A percentile compares a stretch with the other conserved stretches of the same genome.
Evolutionary conservation across 1,284 basidiomycete genomes (phyloP).

Genomic region (Cryptococcus sp.): DNA sequence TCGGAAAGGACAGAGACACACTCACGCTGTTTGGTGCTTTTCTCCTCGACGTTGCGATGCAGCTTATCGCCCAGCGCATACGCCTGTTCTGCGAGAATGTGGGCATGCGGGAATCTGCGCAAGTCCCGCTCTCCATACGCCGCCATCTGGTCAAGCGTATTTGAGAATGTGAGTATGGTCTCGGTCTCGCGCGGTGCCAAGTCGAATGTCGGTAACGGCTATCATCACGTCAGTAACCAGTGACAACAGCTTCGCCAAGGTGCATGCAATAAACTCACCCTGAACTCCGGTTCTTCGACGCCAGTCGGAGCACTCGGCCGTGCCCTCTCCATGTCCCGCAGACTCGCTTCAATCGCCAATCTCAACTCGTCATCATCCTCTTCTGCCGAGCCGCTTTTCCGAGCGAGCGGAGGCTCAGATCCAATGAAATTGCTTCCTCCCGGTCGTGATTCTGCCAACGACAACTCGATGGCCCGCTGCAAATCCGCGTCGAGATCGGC

Average conservation of each 20-base stretch:
- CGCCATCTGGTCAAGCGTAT: constrained; percentile 81
- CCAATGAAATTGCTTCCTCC: constrained; percentile 46
- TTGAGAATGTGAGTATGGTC: constrained; percentile 82
- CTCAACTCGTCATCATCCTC: constrained; percentile 91
- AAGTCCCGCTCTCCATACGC: constrained; percentile 75
- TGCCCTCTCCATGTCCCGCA: constrained; percentile 79
- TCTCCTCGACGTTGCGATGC: constrained; percentile 80
- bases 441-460: constrained; percentile 73
- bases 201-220: constrained; percentile 69
- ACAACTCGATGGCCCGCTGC: constrained; percentile 89
- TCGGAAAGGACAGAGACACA: constrained; percentile 27
- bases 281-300: constrained; percentile 57
- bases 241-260: background rate
- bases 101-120: constrained; percentile 75
- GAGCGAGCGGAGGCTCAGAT: constrained; percentile 70
- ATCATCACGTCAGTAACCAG: constrained; percentile 2
- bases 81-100: constrained; percentile 81
- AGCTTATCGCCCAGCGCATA: constrained; percentile 78
- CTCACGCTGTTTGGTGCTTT: constrained; percentile 80
- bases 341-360: constrained; percentile 92
- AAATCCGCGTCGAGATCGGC: constrained; percentile 80
- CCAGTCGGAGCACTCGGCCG: constrained; percentile 74
- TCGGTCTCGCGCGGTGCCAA: constrained; percentile 76
- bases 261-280: constrained; percentile 19
- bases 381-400: constrained; percentile 58